Conservation (phyloP, 305 asterid species). For the Rubia balearica region DNA sequence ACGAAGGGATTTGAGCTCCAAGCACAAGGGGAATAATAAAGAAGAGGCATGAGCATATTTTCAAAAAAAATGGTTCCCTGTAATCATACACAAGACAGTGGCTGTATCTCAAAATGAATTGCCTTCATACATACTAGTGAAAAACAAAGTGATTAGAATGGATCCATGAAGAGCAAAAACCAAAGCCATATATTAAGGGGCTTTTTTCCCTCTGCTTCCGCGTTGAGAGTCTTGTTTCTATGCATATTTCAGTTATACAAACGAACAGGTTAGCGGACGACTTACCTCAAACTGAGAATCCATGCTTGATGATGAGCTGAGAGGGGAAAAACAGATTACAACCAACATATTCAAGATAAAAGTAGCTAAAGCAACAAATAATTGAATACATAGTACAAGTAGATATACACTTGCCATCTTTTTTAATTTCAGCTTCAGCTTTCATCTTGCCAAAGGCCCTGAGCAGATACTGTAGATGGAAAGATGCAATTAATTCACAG, state of each 20-base stretch:
- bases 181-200: too few relatives aligned
- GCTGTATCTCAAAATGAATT: too few relatives aligned
- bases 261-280: background rate
- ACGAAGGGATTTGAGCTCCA: too few relatives aligned
- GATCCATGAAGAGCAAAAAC: background rate
- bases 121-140: conserved; percentile 59
- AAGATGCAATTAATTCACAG: too few relatives aligned
- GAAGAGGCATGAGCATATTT: too few relatives aligned
- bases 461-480: conserved; percentile 31
- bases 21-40: too few relatives aligned
- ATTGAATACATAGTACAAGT: background rate
- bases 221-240: too few relatives aligned
- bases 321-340: background rate
- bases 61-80: too few relatives aligned
- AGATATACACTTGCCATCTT: conserved; percentile 37
- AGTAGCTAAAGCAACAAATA: background rate
- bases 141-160: background rate
- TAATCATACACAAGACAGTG: too few relatives aligned
- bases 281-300: conserved; percentile 72
- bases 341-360: background rate
- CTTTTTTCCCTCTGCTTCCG: too few relatives aligned
- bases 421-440: conserved; percentile 43
- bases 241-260: too few relatives aligned
- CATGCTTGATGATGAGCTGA: conserved; percentile 55
- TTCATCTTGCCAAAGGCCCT: conserved; percentile 78